phyloP scores from a whole-genome alignment of 164 flowering plant genomes.

The Buxus sempervirens region DNA sequence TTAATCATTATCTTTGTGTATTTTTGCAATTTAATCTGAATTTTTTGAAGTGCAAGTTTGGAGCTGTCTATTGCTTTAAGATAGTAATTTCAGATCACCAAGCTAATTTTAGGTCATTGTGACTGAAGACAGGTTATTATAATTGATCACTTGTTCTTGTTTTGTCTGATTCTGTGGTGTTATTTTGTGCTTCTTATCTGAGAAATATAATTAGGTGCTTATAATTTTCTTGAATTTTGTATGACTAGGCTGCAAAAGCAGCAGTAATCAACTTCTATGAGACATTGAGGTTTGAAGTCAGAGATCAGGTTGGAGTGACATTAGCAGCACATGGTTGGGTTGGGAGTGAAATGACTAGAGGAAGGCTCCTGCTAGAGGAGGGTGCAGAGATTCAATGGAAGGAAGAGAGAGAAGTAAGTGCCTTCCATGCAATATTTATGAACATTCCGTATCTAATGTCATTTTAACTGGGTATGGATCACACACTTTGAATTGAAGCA shows the following conservation, averaged over 20 bases:
- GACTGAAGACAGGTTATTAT: background rate
- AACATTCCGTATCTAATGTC: too few relatives aligned
- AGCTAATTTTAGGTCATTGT: too few relatives aligned
- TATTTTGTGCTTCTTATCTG: too few relatives aligned
- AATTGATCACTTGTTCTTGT: background rate
- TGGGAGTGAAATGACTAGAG: conserved; percentile 75
- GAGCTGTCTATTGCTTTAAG: too few relatives aligned
- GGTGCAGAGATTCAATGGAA: conserved; percentile 93
- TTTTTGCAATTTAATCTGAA: background rate
- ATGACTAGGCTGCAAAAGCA: conserved; percentile 77
- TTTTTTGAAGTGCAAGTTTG: too few relatives aligned
- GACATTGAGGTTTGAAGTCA: conserved; percentile 69
- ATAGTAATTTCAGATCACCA: too few relatives aligned
- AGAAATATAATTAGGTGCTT: background rate
- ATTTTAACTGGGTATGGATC: too few relatives aligned
- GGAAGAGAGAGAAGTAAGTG: conserved; percentile 83
- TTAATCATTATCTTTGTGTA: too few relatives aligned
- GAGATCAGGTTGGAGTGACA: conserved; percentile 76
- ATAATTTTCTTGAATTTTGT: background rate
- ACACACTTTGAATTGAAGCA: too few relatives aligned
- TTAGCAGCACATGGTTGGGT: conserved; percentile 94
- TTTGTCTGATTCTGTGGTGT: background rate
- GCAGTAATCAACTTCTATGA: conserved; percentile 87
- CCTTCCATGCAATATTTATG: background rate
- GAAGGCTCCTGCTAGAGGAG: conserved; percentile 76